These are phyloP conservation scores for Filobasidium floriforme DNA, from an alignment of 768 basidiomycete species.

Conservation along the genomic window DNA sequence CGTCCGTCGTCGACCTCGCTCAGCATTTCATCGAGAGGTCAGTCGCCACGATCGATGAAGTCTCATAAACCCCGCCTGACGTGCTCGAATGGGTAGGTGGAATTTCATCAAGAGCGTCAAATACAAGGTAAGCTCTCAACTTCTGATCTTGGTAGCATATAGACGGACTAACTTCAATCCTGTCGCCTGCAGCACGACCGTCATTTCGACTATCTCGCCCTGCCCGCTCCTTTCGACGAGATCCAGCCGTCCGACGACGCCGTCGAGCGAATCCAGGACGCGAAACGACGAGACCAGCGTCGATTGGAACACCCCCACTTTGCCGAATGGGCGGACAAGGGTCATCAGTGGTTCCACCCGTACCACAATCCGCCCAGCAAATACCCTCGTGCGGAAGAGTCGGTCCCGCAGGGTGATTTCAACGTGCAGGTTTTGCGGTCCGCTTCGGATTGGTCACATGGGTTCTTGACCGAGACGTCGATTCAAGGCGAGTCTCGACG, in stretches of 20 bases:
- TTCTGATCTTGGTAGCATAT: background rate
- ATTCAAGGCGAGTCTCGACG: slow-evolving; percentile 54
- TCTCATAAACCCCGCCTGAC: background rate
- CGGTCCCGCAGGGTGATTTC: slow-evolving; percentile 48
- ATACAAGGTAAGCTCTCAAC: slow-evolving; percentile 31
- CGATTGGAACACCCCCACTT: slow-evolving; percentile 42
- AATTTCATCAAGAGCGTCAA: slow-evolving; percentile 63
- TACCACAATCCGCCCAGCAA: slow-evolving; percentile 44
- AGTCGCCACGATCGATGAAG: slow-evolving; percentile 32
- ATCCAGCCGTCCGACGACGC: slow-evolving; percentile 19
- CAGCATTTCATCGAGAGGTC: slow-evolving; percentile 90
- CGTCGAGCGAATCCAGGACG: slow-evolving; percentile 24
- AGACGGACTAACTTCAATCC: background rate
- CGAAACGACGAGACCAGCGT: slow-evolving; percentile 29
- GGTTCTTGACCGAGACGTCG: slow-evolving; percentile 77
- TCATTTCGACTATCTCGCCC: slow-evolving; percentile 42
- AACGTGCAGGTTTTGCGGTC: slow-evolving; percentile 75
- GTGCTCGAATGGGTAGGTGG: slow-evolving; percentile 10
- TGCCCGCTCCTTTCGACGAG: slow-evolving; percentile 42
- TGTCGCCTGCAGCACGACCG: slow-evolving; percentile 38
- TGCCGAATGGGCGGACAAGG: slow-evolving; percentile 39
- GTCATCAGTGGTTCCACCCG: slow-evolving; percentile 41
- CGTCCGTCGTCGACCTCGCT: slow-evolving; percentile 77
- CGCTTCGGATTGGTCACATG: slow-evolving; percentile 89
- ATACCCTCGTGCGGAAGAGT: slow-evolving; percentile 35